Evolutionary conservation across 106 monocot species (phyloP).

Genomic region (Agapanthus africanus): DNA sequence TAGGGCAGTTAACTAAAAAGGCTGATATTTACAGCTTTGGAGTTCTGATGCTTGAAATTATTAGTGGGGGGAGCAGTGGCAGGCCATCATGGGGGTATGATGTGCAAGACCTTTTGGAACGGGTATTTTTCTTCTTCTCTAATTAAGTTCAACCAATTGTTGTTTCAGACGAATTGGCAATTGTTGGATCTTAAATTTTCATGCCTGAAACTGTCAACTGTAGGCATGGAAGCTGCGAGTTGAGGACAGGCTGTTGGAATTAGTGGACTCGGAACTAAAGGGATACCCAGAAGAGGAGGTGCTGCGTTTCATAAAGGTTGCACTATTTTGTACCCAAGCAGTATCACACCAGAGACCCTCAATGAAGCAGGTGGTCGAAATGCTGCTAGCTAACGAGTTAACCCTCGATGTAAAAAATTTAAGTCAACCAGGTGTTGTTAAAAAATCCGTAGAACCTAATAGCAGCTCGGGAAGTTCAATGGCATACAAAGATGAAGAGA

Average conservation of each 20-base stretch:
- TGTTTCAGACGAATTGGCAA: neutral
- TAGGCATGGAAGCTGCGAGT: conserved; percentile 45
- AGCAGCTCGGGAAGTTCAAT: neutral
- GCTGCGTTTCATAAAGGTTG: conserved; percentile 42
- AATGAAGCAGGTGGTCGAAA: conserved; percentile 40
- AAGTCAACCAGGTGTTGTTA: conserved; percentile 18
- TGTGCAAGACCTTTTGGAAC: conserved; percentile 40
- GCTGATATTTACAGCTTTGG: conserved; percentile 63
- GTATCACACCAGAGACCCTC: conserved; percentile 32
- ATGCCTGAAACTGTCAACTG: neutral
- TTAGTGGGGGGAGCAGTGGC: conserved; percentile 31
- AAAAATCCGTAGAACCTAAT: neutral
- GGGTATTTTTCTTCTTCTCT: conserved; percentile 18
- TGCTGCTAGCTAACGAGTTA: conserved; percentile 20
- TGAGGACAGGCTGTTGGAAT: conserved; percentile 34
- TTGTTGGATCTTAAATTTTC: neutral
- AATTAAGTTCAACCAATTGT: neutral
- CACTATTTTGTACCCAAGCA: conserved; percentile 48
- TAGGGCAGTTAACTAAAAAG: conserved; percentile 53
- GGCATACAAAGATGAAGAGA: neutral
- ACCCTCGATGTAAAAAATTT: conserved; percentile 20
- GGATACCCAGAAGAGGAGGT: conserved; percentile 38
- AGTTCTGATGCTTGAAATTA: conserved; percentile 43
- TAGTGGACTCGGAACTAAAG: conserved; percentile 38
- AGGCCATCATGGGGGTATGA: conserved; percentile 28